Conservation (phyloP, 2,329 filamentous ascomycete genomes). For the Byssothecium circinans region DNA sequence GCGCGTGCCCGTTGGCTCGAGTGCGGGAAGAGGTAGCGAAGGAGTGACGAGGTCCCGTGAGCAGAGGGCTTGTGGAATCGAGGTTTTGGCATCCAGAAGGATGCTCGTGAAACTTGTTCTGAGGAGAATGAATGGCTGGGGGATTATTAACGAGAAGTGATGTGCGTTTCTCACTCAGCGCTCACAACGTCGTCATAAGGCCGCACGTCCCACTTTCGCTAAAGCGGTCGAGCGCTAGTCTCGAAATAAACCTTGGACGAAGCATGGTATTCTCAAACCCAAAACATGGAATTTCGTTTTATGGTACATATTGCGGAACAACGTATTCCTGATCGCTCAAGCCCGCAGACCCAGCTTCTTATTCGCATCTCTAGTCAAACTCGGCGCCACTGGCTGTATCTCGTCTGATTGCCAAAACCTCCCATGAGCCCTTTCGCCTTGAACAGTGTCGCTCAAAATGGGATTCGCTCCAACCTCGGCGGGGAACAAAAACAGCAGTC, state of each 20-base stretch:
- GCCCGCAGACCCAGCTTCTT: conserved; percentile 31
- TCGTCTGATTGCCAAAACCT: conserved; percentile 42
- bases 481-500: conserved; percentile 23
- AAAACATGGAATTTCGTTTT: too few relatives aligned
- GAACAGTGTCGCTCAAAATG: conserved; percentile 37
- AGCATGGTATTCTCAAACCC: too few relatives aligned
- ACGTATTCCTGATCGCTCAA: conserved; percentile 39
- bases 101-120: conserved; percentile 2
- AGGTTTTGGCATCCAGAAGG: conserved; percentile 39
- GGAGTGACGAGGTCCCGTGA: conserved; percentile 45
- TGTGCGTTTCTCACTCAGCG: too few relatives aligned
- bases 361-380: conserved; percentile 35
- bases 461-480: conserved; percentile 34
- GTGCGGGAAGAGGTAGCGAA: conserved; percentile 71
- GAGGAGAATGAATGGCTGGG: background rate
- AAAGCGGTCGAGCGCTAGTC: too few relatives aligned
- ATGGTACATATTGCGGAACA: too few relatives aligned
- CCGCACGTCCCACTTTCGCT: too few relatives aligned
- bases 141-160: too few relatives aligned
- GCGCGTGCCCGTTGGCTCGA: conserved; percentile 65
- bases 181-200: too few relatives aligned
- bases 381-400: conserved; percentile 32
- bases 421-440: conserved; percentile 38
- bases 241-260: too few relatives aligned
- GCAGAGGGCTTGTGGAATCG: conserved; percentile 32